Evolutionary conservation across 306 rosid genomes (phyloP), one percentile per base, ranked within the genome.

Genomic region (Vicia villosa): DNA sequence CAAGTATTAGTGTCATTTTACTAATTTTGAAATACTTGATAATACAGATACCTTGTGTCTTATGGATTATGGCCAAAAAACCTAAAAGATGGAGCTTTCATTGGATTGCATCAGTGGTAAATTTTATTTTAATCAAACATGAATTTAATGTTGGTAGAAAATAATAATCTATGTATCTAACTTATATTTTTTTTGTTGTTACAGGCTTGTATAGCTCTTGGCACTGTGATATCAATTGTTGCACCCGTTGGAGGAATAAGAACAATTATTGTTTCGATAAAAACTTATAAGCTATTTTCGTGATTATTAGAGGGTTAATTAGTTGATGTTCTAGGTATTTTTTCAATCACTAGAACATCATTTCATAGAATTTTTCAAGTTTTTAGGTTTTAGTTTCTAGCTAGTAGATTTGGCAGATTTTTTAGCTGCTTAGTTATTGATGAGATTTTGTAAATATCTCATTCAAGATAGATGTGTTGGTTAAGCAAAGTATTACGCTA

Each of bases 211-310:
- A 42, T 69, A 1, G 2, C 49, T 20, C 0, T 74, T 16, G 91
- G 92, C 0, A 0, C 45, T 43, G 0, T 55, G 32, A 80, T 89
- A 63, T 81, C 87, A 10, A 0, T 30, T 3, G 10, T 83, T 26
- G 82, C 96, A 37, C 92, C 92, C 0, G 64, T 87, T 13, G 92
- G 96, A 74, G 92, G 96, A 76, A 15, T 77, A 14, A 66, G 87
- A 3, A 83, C 85, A 40, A 87, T 89, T 47, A 5, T 89, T 69
- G 3, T 85, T n/a, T 80, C 84, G 0, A 81, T 77, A 10, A 80
- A 76, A 58, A 49, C 61, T 28, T 87, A 86, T 66, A 65, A 68
- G 69, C 4, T 85, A 2, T 89, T 83, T 55, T 81, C 89, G 3
- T 87, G 66, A 32, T 26, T 2, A 56, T 30, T 15, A 38, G 15